These are phyloP conservation scores for Dioszegia aurantiaca DNA, from an alignment of 768 basidiomycete species.

Conservation along the genomic window DNA sequence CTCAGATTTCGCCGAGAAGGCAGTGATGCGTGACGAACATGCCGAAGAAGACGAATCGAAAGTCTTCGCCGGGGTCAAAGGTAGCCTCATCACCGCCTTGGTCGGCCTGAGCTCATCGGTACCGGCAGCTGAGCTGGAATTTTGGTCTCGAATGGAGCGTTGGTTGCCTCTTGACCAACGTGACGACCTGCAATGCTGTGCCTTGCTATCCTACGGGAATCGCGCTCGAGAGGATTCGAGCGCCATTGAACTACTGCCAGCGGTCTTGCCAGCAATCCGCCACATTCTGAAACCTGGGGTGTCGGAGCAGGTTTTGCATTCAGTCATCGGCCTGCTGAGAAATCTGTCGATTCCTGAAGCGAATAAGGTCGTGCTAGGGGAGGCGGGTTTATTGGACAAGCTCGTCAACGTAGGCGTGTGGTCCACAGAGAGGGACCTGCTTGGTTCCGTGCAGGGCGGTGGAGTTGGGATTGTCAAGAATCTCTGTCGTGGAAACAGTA, in stretches of 20 bases:
- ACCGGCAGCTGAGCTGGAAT: constrained; percentile 1
- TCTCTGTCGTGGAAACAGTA: constrained; percentile 73
- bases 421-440: constrained; percentile 72
- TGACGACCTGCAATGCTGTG: constrained; percentile 33
- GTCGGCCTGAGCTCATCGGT: constrained; percentile 21
- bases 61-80: constrained; percentile 7
- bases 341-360: constrained; percentile 64
- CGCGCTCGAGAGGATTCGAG: constrained; percentile 19
- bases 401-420: constrained; percentile 67
- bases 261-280: background rate
- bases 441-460: constrained; percentile 78
- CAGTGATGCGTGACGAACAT: background rate
- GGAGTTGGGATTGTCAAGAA: constrained; percentile 88
- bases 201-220: constrained; percentile 41
- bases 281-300: constrained; percentile 8
- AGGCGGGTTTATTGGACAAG: constrained; percentile 63
- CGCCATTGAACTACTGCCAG: constrained; percentile 5
- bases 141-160: constrained; percentile 27
- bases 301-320: constrained; percentile 61
- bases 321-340: constrained; percentile 78
- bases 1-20: background rate
- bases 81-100: constrained; percentile 18
- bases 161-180: constrained; percentile 25
- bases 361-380: constrained; percentile 63
- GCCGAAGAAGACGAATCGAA: constrained; percentile 1